Evolutionary conservation across 139 green algal genomes (phyloP).

Genomic region (Ulvella scutata): DNA sequence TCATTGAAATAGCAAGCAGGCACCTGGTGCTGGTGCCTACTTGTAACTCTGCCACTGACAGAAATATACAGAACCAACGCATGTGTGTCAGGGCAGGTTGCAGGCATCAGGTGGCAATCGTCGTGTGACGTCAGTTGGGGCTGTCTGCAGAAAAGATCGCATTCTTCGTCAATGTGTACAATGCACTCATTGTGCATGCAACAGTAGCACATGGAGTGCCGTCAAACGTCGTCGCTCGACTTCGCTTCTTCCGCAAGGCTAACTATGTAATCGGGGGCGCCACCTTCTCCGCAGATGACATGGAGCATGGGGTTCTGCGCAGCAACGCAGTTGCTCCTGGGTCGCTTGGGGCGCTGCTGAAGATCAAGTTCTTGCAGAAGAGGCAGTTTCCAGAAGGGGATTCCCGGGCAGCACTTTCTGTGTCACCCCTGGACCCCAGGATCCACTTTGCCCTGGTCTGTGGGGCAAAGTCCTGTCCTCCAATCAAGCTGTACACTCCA

Average conservation of each 20-base stretch:
- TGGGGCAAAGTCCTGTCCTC: conserved; percentile 78
- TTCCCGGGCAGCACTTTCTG: background rate
- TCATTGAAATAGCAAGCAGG: no score
- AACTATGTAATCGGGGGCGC: background rate
- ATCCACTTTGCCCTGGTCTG: conserved; percentile 95
- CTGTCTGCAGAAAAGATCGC: conserved; percentile 37
- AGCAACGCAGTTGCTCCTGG: conserved; percentile 41
- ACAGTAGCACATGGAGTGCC: conserved; percentile 27
- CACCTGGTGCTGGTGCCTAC: conserved; percentile 2
- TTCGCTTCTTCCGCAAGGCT: background rate
- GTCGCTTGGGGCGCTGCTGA: conserved; percentile 10
- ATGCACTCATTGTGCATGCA: conserved; percentile 71
- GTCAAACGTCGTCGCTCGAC: background rate
- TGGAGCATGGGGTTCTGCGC: conserved; percentile 88
- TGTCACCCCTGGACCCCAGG: conserved; percentile 52
- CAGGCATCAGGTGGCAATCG: conserved; percentile 5
- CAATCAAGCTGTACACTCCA: conserved; percentile 72
- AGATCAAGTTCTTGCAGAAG: conserved; percentile 2
- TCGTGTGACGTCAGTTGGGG: background rate
- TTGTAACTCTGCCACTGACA: conserved; percentile 1
- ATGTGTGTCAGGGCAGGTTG: background rate
- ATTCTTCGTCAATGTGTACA: conserved; percentile 93
- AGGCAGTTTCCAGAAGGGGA: conserved; percentile 19
- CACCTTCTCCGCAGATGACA: conserved; percentile 44
- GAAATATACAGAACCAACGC: background rate